Evolutionary conservation across 2,329 filamentous ascomycete genomes (phyloP).

Genomic region (Aspergillus tubingensis): DNA sequence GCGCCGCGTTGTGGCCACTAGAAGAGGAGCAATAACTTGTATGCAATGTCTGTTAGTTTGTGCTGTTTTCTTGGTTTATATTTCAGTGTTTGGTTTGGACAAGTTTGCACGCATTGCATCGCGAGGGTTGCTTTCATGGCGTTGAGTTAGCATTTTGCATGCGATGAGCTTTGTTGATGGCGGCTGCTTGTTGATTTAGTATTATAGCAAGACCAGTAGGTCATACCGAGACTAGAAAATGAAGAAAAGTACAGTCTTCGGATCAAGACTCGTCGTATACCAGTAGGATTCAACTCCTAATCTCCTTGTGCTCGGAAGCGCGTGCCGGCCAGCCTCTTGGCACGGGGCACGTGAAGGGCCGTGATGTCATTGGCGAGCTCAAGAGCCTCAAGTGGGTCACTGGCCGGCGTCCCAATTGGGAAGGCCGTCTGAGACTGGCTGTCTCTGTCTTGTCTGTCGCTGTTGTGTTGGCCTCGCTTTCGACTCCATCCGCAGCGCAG

Average conservation of each 20-base stretch:
- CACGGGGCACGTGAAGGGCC: background rate
- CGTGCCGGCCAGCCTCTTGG: constrained; percentile 13
- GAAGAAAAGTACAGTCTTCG: background rate
- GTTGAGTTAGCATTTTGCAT: background rate
- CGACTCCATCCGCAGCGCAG: background rate
- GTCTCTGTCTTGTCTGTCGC: background rate
- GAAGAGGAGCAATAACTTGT: constrained; percentile 29
- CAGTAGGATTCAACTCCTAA: background rate
- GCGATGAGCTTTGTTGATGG: background rate
- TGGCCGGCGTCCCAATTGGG: background rate
- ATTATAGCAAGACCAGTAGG: background rate
- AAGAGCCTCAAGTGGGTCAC: constrained; percentile 11
- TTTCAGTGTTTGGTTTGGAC: background rate
- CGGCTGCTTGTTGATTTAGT: background rate
- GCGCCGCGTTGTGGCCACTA: constrained; percentile 39
- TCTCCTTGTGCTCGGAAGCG: background rate
- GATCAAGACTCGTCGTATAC: background rate
- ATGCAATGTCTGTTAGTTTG: background rate
- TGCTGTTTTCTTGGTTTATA: background rate
- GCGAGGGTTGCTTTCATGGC: background rate
- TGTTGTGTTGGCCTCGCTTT: background rate
- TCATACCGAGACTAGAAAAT: background rate
- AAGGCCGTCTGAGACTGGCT: background rate
- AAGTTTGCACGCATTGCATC: background rate
- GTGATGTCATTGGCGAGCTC: constrained; percentile 11